Evolutionary conservation across 768 basidiomycete genomes (phyloP), one percentile per base, ranked within the genome.

Genomic region (Leccinum sublutescens): DNA sequence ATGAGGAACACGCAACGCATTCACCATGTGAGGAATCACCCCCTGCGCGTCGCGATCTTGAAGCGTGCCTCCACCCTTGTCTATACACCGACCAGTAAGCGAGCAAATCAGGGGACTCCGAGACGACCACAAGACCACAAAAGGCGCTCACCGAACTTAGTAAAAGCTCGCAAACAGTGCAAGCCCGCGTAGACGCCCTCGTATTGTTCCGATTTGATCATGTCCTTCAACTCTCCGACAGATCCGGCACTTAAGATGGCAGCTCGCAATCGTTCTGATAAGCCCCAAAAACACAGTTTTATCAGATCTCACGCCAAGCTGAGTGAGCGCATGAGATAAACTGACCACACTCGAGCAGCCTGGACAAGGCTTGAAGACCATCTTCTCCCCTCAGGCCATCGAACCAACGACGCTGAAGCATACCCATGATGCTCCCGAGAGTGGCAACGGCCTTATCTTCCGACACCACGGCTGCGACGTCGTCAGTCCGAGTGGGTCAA

Each of bases 131-230:
- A 15, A 40, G 33, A 36, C 15, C 25, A 36, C 17, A 38, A 10
- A 14, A 11, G 12, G n/a, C 2, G 3, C 64, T 14, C 6, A 71
- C 70, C 66, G 9, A 65, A 61, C 57, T 57, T 36, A 50, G 62
- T 59, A 19, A 72, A 29, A 0, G 59, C 33, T 5, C 62, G 71
- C 2, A 71, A 49, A 40, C 70, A 71, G 43, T 70, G 64, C 49
- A 71, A 54, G 5, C 63, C 64, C 4, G 68, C 67, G 15, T 65
- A 63, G 2, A 49, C 54, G 1, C 47, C 52, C 38, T 61, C 61
- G 31, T 61, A 50, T 1, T 47, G 23, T 47, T 38, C 57, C 9
- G 52, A 34, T 15, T 51, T 43, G 4, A 71, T 31, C 66, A 72
- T 70, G 11, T 43, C 38, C 9, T 52, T 43, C 15, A 71, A 36